Conservation (phyloP, 2,329 filamentous ascomycete species). For the Diaporthe batatas region DNA sequence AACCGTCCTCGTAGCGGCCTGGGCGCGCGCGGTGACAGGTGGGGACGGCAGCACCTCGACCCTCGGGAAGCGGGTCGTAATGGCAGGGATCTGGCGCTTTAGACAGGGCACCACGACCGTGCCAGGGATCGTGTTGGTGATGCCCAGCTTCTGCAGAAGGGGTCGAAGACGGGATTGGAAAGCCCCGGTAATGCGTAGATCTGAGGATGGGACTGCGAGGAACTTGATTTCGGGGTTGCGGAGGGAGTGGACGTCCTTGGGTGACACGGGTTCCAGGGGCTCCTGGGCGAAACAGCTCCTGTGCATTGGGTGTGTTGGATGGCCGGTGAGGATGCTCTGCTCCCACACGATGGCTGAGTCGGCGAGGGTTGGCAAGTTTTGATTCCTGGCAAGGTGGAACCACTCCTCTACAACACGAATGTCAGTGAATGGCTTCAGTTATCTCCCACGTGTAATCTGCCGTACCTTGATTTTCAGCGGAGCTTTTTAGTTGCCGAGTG, state of each 20-base stretch:
- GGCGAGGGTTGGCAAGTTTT: conserved; percentile 9
- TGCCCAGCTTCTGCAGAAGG: conserved; percentile 7
- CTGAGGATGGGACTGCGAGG: neutral
- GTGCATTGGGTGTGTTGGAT: conserved; percentile 27
- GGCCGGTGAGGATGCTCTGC: conserved; percentile 21
- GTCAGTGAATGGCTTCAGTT: neutral
- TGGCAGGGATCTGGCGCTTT: conserved; percentile 26
- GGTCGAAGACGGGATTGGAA: conserved; percentile 18
- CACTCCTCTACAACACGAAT: neutral
- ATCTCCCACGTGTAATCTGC: neutral
- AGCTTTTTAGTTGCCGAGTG: conserved; percentile 10
- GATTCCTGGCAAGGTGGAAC: conserved; percentile 18
- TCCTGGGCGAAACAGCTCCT: conserved; percentile 25
- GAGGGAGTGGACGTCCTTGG: conserved; percentile 10
- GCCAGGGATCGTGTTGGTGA: conserved; percentile 6
- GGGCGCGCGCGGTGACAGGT: conserved; percentile 28
- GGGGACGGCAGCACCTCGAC: conserved; percentile 9
- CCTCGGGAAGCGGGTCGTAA: conserved; percentile 18
- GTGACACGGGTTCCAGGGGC: neutral
- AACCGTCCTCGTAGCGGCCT: conserved; percentile 24
- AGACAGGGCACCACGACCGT: conserved; percentile 24
- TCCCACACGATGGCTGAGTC: conserved; percentile 20
- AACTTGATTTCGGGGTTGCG: conserved; percentile 15
- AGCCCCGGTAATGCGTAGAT: neutral
- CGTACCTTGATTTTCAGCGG: conserved; percentile 22